A percentile compares a stretch with the other conserved stretches of the same genome.
These are phyloP conservation scores for Arthrobotrys megalospora DNA, from an alignment of 2,329 filamentous ascomycete genomes.

Conservation along the genomic window DNA sequence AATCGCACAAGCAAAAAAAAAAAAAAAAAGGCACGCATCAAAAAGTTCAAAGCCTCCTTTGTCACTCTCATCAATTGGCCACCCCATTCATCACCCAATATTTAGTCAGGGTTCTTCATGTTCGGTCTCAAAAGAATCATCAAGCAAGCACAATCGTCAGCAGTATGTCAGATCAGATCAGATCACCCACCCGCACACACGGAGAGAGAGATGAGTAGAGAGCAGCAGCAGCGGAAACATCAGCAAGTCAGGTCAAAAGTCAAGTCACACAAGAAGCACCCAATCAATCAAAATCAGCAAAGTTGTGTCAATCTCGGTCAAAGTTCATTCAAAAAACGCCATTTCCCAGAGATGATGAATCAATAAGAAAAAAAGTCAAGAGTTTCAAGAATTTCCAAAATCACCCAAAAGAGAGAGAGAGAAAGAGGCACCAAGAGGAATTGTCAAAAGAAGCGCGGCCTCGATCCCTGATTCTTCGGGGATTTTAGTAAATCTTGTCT, in stretches of 20 bases:
- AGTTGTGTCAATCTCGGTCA: slow-evolving; percentile 10
- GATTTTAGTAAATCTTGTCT: slow-evolving; percentile 37
- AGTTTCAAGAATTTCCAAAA: slow-evolving; percentile 12
- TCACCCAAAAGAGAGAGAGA: slow-evolving; percentile 7
- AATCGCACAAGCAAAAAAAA: slow-evolving; percentile 56
- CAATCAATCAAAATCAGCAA: slow-evolving; percentile 28
- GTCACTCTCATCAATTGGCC: slow-evolving; percentile 21
- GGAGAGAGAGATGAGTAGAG: slow-evolving; percentile 19
- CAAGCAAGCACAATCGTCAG: slow-evolving; percentile 19
- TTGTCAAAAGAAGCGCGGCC: slow-evolving; percentile 19
- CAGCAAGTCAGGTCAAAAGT: slow-evolving; percentile 30
- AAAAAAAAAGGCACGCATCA: slow-evolving; percentile 33
- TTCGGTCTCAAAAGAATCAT: slow-evolving; percentile 43
- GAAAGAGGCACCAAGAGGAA: slow-evolving; percentile 8
- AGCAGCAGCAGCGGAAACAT: slow-evolving; percentile 16
- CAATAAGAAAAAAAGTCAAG: slow-evolving; percentile 23
- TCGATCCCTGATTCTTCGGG: slow-evolving; percentile 18
- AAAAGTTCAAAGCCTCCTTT: slow-evolving; percentile 41
- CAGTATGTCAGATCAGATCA: slow-evolving; percentile 20
- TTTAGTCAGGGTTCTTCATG: slow-evolving; percentile 33
- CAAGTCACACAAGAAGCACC: slow-evolving; percentile 27
- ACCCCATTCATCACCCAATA: slow-evolving; percentile 42
- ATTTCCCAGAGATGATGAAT: slow-evolving; percentile 30
- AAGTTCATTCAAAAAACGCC: slow-evolving; percentile 38
- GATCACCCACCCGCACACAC: slow-evolving; percentile 6